Evolutionary conservation across 345 rosid species (phyloP), one percentile per base, ranked within the genome.

Genomic region (Arabidopsis suecica): DNA sequence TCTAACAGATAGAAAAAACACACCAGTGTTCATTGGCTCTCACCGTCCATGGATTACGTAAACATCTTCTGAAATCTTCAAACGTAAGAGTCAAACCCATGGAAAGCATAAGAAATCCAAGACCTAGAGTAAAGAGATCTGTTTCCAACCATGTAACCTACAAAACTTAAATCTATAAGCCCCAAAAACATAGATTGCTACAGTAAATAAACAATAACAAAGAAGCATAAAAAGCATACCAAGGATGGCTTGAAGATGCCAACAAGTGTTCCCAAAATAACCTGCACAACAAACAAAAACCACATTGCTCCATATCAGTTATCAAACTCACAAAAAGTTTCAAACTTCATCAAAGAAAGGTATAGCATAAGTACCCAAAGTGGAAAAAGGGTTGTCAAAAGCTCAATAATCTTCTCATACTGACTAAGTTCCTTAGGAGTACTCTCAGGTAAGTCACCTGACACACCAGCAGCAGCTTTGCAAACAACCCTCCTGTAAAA

Each of bases 21-120:
- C 72, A 53, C 4, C 7, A 50, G 30, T 37, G 7, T n/a, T 13
- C 74, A 40, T 53, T 33, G 42, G 40, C 57, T 64, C 93, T 86
- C 87, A 95, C 93, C 82, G 99, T 95, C 97, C 99, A 92, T 34
- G 96, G 99, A 68, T 95, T 95, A 71, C 91, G 88, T 68, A 91
- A 83, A 77, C 99, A 91, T 53, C 91, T 77, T 81, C 89, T 86
- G 81, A 95, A 95, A 80, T 95, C 96, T 59, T 91, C 96, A 75
- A 95, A 95, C 2, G 88, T 91, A 85, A 91, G 80, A 28, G 97
- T 95, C 80, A 95, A 83, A 64, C 97, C 99, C 99, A 95, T 95
- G 62, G 97, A 95, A 63, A 91, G 97, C 99, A 91, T 91, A 60
- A 95, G 99, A 77, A 95, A 91, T 48, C 97, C 98, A 50, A 94